Base-by-base conservation (phyloP, 371 early-diverging fungal species). In the Apophysomyces sp. region DNA sequence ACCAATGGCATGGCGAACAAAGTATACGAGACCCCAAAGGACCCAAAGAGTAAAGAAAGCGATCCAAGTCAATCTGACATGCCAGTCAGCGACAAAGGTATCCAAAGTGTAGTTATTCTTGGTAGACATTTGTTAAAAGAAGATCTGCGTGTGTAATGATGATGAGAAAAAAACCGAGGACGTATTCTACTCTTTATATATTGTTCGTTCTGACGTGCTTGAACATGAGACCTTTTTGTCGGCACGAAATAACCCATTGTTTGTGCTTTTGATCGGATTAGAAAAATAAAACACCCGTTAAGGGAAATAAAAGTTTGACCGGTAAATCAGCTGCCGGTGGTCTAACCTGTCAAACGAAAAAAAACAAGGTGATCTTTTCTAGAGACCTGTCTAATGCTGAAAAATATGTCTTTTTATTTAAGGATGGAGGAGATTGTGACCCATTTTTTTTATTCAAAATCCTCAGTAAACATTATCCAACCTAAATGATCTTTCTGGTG, bases 21-120 rank as follows among this genome's bases (percentile, higher is more conserved):
- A 57, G 55, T 71, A 69, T 52, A 69, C 57, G 7, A 68, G 62
- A 36, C 69, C 75, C 71, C 66, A 74, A 11, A 71, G 61, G 28
- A 68, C 59, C 66, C 66, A 74, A 15, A 68, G 63, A 24, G 69
- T 68, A 32, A 74, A 74, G 62, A 71, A 71, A 9, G 75, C 75
- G 52, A 74, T 71, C 71, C 72, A 74, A 12, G 71, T 63, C 5
- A 62, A 28, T 26, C 68, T 60, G 13, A 77, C 74, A 36, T 69
- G 27, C 27, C 26, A 41, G 27, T 74, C 70, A 32, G 64, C 28
- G n/a, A 69, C 66, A 57, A 77, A 77, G 51, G 54, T 44, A 55
- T 37, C 56, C n/a, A 44, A 3, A 21, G 16, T 21, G 21, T 18
- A 21, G 21, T 11, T 11, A 21, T 44, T 44, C 49, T 44, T 44